Conservation (phyloP, 2,329 filamentous ascomycete genomes). For the Pyrenophora graminea region DNA sequence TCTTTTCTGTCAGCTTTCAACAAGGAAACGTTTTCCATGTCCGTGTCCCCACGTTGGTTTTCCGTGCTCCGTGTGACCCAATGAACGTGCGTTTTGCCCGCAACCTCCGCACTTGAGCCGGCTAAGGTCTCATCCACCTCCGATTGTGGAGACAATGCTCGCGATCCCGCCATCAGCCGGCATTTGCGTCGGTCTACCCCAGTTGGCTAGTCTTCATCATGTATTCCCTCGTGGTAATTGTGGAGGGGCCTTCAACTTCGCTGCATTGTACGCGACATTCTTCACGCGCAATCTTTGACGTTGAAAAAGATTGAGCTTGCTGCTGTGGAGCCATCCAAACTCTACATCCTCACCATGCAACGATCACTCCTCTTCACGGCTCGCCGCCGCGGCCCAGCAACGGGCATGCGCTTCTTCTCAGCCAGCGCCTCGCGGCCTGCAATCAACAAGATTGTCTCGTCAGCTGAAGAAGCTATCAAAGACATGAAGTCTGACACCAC, state of each 20-base stretch:
- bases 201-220: slow-evolving; percentile 30
- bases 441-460: slow-evolving; percentile 48
- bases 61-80: slow-evolving; percentile 14
- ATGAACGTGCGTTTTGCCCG: slow-evolving; percentile 15
- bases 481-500: slow-evolving; percentile 46
- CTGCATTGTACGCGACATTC: slow-evolving; percentile 19
- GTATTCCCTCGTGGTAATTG: slow-evolving; percentile 27
- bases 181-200: slow-evolving; percentile 36
- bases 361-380: slow-evolving; percentile 41
- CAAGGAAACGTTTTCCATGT: slow-evolving; percentile 29
- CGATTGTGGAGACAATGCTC: slow-evolving; percentile 31
- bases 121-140: slow-evolving; percentile 35
- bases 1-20: not conserved
- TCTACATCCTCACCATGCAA: slow-evolving; percentile 33
- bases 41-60: slow-evolving; percentile 9
- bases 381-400: slow-evolving; percentile 35
- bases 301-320: slow-evolving; percentile 19
- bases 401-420: slow-evolving; percentile 40
- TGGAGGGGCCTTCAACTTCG: slow-evolving; percentile 36
- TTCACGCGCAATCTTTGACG: slow-evolving; percentile 3
- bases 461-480: slow-evolving; percentile 45
- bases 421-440: slow-evolving; percentile 36
- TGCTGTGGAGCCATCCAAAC: slow-evolving; percentile 3
- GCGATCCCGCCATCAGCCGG: slow-evolving; percentile 39
- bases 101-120: slow-evolving; percentile 23